Conservation (phyloP, 768 basidiomycete species). For the Candolleomyces efflorescens region DNA sequence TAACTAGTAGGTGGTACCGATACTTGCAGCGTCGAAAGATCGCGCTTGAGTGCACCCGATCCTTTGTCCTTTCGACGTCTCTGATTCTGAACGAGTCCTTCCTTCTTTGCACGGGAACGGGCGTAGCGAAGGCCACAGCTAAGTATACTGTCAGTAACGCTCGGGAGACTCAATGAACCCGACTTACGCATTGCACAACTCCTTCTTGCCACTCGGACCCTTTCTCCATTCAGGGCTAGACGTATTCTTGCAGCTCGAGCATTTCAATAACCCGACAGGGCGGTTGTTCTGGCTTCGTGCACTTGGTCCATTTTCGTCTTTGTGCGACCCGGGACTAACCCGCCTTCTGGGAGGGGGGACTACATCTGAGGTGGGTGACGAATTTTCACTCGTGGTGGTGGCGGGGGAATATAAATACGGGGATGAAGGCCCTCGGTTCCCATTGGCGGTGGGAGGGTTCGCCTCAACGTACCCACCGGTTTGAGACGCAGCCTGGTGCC, state of each 20-base stretch:
- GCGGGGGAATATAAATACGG: constrained; percentile 27
- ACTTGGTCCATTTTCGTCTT: constrained; percentile 42
- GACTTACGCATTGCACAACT: constrained; percentile 88
- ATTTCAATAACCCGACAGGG: constrained; percentile 67
- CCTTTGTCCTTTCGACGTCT: constrained; percentile 64
- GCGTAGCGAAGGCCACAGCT: constrained; percentile 87
- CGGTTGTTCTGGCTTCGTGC: constrained; percentile 56
- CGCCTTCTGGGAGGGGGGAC: constrained; percentile 57
- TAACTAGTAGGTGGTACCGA: constrained; percentile 20
- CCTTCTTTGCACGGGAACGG: constrained; percentile 85
- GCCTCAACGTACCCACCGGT: constrained; percentile 19
- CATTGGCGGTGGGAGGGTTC: constrained; percentile 8
- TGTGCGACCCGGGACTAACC: constrained; percentile 47
- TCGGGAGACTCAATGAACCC: constrained; percentile 6
- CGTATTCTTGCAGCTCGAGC: constrained; percentile 77
- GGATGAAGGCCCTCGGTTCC: constrained; percentile 23
- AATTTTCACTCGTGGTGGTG: constrained; percentile 22
- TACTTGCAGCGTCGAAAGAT: constrained; percentile 35
- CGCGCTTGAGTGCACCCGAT: constrained; percentile 30
- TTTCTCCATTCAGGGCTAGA: constrained; percentile 90
- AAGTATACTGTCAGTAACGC: constrained; percentile 10
- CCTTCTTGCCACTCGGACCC: constrained; percentile 86
- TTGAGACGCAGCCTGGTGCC: constrained; percentile 16
- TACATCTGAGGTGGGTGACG: constrained; percentile 34
- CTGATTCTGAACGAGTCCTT: constrained; percentile 51